A percentile compares a stretch with the other conserved stretches of the same genome.
phyloP scores from a whole-genome alignment of 306 rosid genomes.

The Cucumis hystrix region DNA sequence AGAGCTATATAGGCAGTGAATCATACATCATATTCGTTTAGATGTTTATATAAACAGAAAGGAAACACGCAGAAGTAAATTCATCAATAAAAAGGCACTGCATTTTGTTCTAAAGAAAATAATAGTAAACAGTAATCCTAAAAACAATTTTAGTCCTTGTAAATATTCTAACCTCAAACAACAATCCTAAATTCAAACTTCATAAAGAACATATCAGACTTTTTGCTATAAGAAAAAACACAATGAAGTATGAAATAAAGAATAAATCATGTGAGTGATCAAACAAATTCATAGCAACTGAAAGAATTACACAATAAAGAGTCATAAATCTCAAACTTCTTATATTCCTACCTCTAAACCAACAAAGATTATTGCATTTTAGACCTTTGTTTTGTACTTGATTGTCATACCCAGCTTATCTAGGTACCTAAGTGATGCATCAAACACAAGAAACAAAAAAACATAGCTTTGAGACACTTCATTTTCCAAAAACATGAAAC shows the following conservation, averaged over 20 bases:
- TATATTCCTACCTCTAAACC: conserved; percentile 64
- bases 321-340: not conserved
- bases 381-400: conserved; percentile 54
- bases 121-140: too few species aligned
- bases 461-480: not conserved
- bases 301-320: not conserved
- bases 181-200: not conserved
- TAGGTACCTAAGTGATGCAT: conserved; percentile 49
- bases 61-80: too few species aligned
- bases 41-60: too few species aligned
- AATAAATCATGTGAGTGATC: not conserved
- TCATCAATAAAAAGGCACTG: too few species aligned
- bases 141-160: not conserved
- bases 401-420: conserved; percentile 95
- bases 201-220: not conserved
- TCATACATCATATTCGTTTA: too few species aligned
- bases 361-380: conserved; percentile 61
- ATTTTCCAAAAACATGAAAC: not conserved
- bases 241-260: not conserved
- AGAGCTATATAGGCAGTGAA: too few species aligned
- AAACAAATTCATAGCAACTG: not conserved
- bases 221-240: not conserved
- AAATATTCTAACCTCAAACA: not conserved
- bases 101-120: too few species aligned
- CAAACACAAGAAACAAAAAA: not conserved